A percentile compares a stretch with the other conserved stretches of the same genome.
These are phyloP conservation scores for Pseudogymnoascus sp. DNA, from an alignment of 2,329 filamentous ascomycete genomes.

Conservation along the genomic window DNA sequence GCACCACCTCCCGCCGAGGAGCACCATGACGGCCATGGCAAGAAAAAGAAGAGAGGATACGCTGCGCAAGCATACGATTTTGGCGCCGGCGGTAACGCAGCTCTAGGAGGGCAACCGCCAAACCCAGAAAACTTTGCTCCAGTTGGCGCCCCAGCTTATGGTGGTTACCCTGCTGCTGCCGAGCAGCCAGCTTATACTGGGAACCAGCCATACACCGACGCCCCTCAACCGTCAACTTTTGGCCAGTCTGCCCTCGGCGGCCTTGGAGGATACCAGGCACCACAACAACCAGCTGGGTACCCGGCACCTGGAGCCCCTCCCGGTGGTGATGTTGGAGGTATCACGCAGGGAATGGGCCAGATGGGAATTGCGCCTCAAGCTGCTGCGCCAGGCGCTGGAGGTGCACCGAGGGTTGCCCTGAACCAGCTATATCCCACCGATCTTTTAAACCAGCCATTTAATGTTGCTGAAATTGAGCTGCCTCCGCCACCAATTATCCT, in stretches of 20 bases:
- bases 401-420: slow-evolving; percentile 50
- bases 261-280: slow-evolving; percentile 60
- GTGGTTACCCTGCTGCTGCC: slow-evolving; percentile 28
- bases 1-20: slow-evolving; percentile 28
- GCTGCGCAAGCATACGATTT: slow-evolving; percentile 94
- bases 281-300: slow-evolving; percentile 47
- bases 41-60: slow-evolving; percentile 92
- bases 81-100: slow-evolving; percentile 77
- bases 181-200: slow-evolving; percentile 26
- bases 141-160: slow-evolving; percentile 33
- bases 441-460: slow-evolving; percentile 86
- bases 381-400: slow-evolving; percentile 37
- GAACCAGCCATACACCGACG: slow-evolving; percentile 22
- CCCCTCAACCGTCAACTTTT: slow-evolving; percentile 27
- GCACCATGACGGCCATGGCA: slow-evolving; percentile 42
- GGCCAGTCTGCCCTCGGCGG: slow-evolving; percentile 38
- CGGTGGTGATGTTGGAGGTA: slow-evolving; percentile 54
- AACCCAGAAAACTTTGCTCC: slow-evolving; percentile 37
- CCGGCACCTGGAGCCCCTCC: slow-evolving; percentile 43
- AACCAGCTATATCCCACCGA: slow-evolving; percentile 93
- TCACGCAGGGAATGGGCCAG: slow-evolving; percentile 77
- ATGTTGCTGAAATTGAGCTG: slow-evolving; percentile 84
- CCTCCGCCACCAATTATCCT: slow-evolving; percentile 87
- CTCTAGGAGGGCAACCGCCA: slow-evolving; percentile 59
- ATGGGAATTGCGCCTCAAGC: slow-evolving; percentile 59